A percentile compares a stretch with the other conserved stretches of the same genome.
Evolutionary conservation across 1,284 basidiomycete genomes (phyloP).

Genomic region (Melampsora larici-populina): DNA sequence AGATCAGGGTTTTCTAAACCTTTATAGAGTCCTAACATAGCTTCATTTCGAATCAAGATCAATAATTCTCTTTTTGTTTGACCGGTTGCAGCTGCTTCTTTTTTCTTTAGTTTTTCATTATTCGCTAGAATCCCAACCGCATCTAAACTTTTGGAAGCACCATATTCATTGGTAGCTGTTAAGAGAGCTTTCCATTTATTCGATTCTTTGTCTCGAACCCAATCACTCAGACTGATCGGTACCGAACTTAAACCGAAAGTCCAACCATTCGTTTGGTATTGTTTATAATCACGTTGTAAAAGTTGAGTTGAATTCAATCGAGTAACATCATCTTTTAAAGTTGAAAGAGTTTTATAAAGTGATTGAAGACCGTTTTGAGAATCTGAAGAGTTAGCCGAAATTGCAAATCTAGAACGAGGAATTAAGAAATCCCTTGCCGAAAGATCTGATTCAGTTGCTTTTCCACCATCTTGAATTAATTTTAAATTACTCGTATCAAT

Average conservation of each 20-base stretch:
- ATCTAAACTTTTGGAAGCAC: slow-evolving; percentile 64
- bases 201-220: slow-evolving; percentile 57
- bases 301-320: slow-evolving; percentile 71
- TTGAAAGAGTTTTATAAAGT: slow-evolving; percentile 61
- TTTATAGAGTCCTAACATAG: background rate
- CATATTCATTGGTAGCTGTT: slow-evolving; percentile 62
- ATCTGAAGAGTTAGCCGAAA: slow-evolving; percentile 4
- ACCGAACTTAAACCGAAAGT: slow-evolving; percentile 73
- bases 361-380: slow-evolving; percentile 48
- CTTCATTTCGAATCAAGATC: background rate
- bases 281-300: slow-evolving; percentile 86
- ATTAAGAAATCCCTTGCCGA: slow-evolving; percentile 63
- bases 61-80: slow-evolving; percentile 17
- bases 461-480: slow-evolving; percentile 61
- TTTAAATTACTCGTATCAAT: slow-evolving; percentile 79
- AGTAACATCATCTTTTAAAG: slow-evolving; percentile 68
- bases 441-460: slow-evolving; percentile 66
- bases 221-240: slow-evolving; percentile 63
- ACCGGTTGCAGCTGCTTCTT: background rate
- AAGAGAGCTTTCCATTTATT: slow-evolving; percentile 57
- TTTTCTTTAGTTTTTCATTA: slow-evolving; percentile 17
- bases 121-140: slow-evolving; percentile 74
- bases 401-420: slow-evolving; percentile 48
- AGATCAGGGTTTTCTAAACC: slow-evolving; percentile 2
- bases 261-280: slow-evolving; percentile 63